These are phyloP conservation scores for Plasmodium berghei DNA, from an alignment of 169 alveolate species.

Conservation along the genomic window DNA sequence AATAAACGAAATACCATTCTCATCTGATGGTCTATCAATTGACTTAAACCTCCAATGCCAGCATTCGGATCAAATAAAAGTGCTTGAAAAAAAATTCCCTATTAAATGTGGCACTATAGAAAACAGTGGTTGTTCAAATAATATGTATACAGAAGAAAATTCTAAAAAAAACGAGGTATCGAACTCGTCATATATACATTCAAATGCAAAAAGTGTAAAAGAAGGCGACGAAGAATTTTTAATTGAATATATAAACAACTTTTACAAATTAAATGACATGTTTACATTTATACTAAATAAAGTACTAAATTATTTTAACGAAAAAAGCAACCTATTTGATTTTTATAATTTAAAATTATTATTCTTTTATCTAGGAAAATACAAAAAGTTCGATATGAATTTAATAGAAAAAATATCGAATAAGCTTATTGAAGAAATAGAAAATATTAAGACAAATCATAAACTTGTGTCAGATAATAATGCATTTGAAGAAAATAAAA, in stretches of 20 bases:
- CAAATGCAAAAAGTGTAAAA: too few species aligned
- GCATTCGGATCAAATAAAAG: not conserved
- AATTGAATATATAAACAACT: constrained; percentile 51
- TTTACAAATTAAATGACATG: constrained; percentile 61
- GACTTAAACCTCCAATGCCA: too few species aligned
- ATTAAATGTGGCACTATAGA: not conserved
- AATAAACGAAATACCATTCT: not conserved
- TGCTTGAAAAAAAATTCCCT: not conserved
- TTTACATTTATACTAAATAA: constrained; percentile 44
- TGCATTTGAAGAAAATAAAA: constrained; percentile 32
- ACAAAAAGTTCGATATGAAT: constrained; percentile 21
- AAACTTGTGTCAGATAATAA: constrained; percentile 16
- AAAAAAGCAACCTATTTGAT: constrained; percentile 13
- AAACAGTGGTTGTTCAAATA: not conserved
- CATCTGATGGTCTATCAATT: not conserved
- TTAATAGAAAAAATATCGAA: constrained; percentile 36
- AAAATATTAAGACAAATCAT: constrained; percentile 48
- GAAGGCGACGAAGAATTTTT: constrained; percentile 17
- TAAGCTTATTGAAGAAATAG: constrained; percentile 43
- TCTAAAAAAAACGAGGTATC: not conserved
- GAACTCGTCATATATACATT: not conserved
- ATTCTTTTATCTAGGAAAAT: constrained; percentile 50
- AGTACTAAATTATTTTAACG: constrained; percentile 42
- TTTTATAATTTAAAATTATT: constrained; percentile 47
- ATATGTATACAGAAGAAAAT: not conserved